Conservation (phyloP, 2,329 filamentous ascomycete genomes). For the Diplodia intermedia region DNA sequence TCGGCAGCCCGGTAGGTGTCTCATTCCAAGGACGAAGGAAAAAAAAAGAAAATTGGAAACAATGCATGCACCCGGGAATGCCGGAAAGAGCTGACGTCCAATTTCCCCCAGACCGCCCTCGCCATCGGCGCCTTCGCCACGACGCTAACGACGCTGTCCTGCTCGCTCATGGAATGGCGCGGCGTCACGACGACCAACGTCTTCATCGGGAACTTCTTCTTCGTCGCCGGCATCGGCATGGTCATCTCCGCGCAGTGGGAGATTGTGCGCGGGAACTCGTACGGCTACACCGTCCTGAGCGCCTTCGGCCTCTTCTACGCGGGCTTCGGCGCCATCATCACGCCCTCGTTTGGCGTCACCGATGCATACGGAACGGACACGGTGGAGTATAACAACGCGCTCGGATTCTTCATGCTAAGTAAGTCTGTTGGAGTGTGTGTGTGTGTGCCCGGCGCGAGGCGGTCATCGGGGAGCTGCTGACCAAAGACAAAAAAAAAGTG, state of each 20-base stretch:
- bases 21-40: too few species aligned
- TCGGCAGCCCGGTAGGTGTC: constrained; percentile 25
- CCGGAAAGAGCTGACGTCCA: background rate
- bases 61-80: background rate
- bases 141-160: constrained; percentile 61
- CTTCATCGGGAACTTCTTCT: constrained; percentile 64
- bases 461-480: background rate
- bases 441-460: too few species aligned
- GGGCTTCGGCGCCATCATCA: constrained; percentile 58
- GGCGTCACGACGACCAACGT: constrained; percentile 59
- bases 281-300: constrained; percentile 61
- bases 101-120: constrained; percentile 51
- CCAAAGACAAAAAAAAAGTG: constrained; percentile 40
- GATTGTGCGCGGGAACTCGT: constrained; percentile 59
- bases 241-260: constrained; percentile 65
- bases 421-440: constrained; percentile 33
- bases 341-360: constrained; percentile 55
- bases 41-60: background rate
- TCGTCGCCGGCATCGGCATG: constrained; percentile 59
- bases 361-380: constrained; percentile 53
- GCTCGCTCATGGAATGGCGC: constrained; percentile 63
- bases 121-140: constrained; percentile 62
- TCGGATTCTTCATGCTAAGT: constrained; percentile 59
- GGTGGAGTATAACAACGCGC: constrained; percentile 56
- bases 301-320: constrained; percentile 63